Evolutionary conservation across 2,329 filamentous ascomycete genomes (phyloP).

Genomic region (Metarhizium sp.): DNA sequence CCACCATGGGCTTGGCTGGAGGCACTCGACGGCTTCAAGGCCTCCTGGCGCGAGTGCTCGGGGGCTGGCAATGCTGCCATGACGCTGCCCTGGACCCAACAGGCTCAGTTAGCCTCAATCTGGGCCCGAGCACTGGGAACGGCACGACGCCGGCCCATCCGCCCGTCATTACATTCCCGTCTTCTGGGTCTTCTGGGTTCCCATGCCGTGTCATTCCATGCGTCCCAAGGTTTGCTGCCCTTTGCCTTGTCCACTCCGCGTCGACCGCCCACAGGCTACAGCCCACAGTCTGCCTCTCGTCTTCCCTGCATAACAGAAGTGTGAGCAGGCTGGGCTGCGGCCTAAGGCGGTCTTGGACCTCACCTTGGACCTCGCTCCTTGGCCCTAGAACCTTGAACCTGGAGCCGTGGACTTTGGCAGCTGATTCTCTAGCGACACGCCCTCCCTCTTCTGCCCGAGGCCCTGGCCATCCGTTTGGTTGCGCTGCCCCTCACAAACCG

Average conservation of each 20-base stretch:
- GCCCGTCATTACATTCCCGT: conserved; percentile 27
- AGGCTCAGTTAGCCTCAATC: conserved; percentile 1
- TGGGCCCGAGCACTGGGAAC: conserved; percentile 19
- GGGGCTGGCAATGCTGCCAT: neutral
- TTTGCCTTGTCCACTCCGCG: neutral
- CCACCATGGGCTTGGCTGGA: neutral
- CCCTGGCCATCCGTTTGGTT: neutral
- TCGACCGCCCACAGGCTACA: neutral
- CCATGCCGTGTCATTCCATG: conserved; percentile 9
- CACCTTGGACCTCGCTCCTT: neutral
- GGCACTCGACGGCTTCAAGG: too few relatives aligned
- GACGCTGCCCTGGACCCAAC: neutral
- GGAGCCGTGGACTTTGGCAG: neutral
- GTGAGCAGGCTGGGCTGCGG: neutral
- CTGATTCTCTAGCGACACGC: neutral
- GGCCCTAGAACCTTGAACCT: neutral
- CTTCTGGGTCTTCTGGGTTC: conserved; percentile 7
- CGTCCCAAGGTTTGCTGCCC: neutral
- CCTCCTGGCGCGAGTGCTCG: too few relatives aligned
- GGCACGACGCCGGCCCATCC: conserved; percentile 29
- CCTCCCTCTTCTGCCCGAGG: neutral
- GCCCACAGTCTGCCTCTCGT: neutral
- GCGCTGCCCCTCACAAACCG: neutral
- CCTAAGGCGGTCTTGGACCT: neutral
- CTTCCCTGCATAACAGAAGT: neutral